Conservation (phyloP, 768 basidiomycete genomes). For the Boletales sp. region DNA sequence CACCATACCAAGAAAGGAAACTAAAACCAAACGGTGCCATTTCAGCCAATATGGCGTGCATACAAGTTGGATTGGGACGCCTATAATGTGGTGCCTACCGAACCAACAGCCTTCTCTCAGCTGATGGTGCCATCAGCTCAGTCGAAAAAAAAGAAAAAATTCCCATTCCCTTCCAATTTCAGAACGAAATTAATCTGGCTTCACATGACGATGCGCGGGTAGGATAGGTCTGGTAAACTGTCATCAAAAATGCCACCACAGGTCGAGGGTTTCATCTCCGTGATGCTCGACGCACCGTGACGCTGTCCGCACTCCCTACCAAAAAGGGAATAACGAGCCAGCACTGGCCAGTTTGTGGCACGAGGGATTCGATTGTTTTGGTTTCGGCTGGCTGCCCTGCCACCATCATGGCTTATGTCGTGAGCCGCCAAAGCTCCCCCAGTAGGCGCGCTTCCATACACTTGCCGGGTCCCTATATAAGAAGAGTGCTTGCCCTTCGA, state of each 20-base stretch:
- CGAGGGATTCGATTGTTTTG: neutral
- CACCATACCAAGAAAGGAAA: neutral
- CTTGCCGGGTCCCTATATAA: conserved; percentile 12
- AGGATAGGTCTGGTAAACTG: too few relatives aligned
- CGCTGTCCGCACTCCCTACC: neutral
- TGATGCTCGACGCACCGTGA: neutral
- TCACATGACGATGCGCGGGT: too few relatives aligned
- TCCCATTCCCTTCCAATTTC: too few relatives aligned
- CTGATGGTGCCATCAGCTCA: too few relatives aligned
- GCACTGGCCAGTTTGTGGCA: neutral
- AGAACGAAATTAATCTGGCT: too few relatives aligned
- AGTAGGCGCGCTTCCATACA: neutral
- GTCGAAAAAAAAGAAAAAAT: too few relatives aligned
- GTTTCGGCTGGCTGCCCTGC: too few relatives aligned
- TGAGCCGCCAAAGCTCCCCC: neutral
- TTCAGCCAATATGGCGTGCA: too few relatives aligned
- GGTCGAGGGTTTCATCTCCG: conserved; percentile 6
- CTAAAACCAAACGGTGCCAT: neutral
- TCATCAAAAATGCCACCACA: too few relatives aligned
- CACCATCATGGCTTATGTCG: too few relatives aligned
- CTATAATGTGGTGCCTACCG: too few relatives aligned
- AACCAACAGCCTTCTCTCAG: neutral
- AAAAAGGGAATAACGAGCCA: neutral
- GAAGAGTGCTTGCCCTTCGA: neutral
- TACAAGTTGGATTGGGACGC: too few relatives aligned